Base-by-base conservation (phyloP, 352 stramenopile genomes). In the Blastocystis sp. region DNA sequence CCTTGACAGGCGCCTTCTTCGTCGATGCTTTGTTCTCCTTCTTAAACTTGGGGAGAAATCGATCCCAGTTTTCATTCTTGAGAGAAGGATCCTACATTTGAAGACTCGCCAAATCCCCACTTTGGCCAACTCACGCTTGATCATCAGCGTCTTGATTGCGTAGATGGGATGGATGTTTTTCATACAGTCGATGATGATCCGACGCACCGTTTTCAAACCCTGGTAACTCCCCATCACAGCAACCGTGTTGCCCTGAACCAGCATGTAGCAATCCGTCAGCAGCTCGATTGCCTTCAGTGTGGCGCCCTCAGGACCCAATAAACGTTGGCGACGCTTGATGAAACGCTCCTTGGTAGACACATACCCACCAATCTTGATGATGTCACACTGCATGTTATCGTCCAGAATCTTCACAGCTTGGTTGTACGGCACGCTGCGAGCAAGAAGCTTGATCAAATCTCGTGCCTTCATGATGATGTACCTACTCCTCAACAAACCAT, bases 71-170 rank as follows among this genome's bases (percentile, higher is more conserved):
- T 91, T 99, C 96, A 62, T 95, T 93, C 89, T 94, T 92, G 9
- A 99, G 93, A 79, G 97, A 97, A 18, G 96, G 95, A 92, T 99
- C 97, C 91, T 92, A 80, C 56, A 29, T 13, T 26, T 66, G 5
- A 89, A 43, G 11, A 5, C 77, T 11, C 5, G 13, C 2, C 13
- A 5, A 11, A 11, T 90, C 8, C 3, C 23, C 8, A 91, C 75
- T 69, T 99, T 98, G 18, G 94, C 95, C n/a, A 99, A 92, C 92
- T 99, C 97, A 50, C 96, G 94, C 92, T 98, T 98, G 91, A 99
- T 99, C 97, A 99, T 99, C 26, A 99, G 92, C n/a, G 95, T 96
- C 93, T 99, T 99, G 82, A 99, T 98, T 90, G 99, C 98, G 93
- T 99, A 99, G 76, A 99, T 98, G 43, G 97, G 97, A 90, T 99